Conservation (phyloP, 257 asterid genomes). For the Haberlea rhodopensis region DNA sequence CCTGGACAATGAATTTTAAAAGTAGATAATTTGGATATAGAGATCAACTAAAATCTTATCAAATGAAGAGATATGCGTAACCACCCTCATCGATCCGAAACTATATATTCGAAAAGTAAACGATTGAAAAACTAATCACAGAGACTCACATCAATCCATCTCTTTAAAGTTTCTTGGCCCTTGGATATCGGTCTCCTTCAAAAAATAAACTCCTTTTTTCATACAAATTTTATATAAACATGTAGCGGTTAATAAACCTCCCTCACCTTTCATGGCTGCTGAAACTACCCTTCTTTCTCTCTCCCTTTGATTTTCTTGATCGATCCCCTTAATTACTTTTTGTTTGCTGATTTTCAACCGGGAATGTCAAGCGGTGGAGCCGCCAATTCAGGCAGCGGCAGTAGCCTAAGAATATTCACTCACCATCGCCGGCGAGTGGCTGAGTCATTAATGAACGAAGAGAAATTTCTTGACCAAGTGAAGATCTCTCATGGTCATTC, state of each 20-base stretch:
- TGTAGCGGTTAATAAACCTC: background rate
- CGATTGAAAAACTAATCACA: too few species aligned
- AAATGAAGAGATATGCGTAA: too few species aligned
- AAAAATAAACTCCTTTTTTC: background rate
- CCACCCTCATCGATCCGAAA: too few species aligned
- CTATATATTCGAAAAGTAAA: too few species aligned
- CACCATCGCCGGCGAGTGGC: constrained; percentile 39
- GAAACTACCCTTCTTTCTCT: background rate
- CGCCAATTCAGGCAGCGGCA: too few species aligned
- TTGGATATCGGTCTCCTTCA: too few species aligned
- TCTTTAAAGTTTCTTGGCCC: too few species aligned
- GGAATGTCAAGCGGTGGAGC: constrained; percentile 21
- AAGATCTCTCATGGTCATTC: constrained; percentile 5
- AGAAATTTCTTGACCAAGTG: constrained; percentile 18
- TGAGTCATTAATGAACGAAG: constrained; percentile 22
- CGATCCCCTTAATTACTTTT: background rate
- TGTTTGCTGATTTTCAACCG: background rate
- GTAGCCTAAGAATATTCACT: background rate
- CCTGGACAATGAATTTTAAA: too few species aligned
- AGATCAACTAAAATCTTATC: too few species aligned
- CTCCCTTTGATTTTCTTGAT: background rate
- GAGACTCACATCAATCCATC: background rate
- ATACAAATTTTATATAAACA: background rate
- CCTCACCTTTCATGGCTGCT: background rate
- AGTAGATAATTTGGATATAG: too few species aligned